Evolutionary conservation across 2,329 filamentous ascomycete species (phyloP).

Genomic region (Herpotrichia juniperi): DNA sequence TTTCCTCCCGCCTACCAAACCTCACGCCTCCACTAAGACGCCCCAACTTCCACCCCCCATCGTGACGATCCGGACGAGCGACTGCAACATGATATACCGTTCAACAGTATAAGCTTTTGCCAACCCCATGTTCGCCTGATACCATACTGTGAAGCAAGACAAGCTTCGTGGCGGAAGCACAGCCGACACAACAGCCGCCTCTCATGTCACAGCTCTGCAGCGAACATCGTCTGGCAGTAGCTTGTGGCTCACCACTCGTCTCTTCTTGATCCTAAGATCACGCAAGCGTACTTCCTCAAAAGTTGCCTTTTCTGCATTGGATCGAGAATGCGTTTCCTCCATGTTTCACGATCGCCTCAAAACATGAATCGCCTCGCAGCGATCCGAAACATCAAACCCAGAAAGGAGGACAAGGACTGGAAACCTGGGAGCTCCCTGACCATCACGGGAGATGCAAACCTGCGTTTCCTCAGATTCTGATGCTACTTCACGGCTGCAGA

Average conservation of each 20-base stretch:
- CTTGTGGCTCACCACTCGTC: not conserved
- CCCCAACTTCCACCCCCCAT: not conserved
- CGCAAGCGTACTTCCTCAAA: not conserved
- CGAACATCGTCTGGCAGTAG: slow-evolving; percentile 10
- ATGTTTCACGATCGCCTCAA: slow-evolving; percentile 37
- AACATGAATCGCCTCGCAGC: slow-evolving; percentile 27
- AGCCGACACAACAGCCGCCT: slow-evolving; percentile 3
- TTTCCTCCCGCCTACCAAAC: not conserved
- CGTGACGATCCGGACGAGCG: not conserved
- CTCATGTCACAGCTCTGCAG: slow-evolving; percentile 12
- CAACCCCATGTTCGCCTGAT: not conserved
- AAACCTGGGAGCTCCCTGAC: slow-evolving; percentile 20
- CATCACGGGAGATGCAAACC: slow-evolving; percentile 5
- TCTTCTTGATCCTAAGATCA: not conserved
- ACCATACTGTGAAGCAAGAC: slow-evolving; percentile 5
- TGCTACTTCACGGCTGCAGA: slow-evolving; percentile 14
- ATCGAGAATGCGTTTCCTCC: slow-evolving; percentile 13
- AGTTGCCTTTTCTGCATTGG: not conserved
- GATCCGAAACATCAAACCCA: slow-evolving; percentile 25
- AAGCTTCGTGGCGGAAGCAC: slow-evolving; percentile 16
- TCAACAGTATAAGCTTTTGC: not conserved
- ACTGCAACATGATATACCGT: not conserved
- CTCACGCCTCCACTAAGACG: too few species aligned
- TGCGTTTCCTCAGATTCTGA: slow-evolving; percentile 3
- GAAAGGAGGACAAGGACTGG: slow-evolving; percentile 7